phyloP scores from a whole-genome alignment of 2,329 filamentous ascomycete species.

The Monosporascus sp. region DNA sequence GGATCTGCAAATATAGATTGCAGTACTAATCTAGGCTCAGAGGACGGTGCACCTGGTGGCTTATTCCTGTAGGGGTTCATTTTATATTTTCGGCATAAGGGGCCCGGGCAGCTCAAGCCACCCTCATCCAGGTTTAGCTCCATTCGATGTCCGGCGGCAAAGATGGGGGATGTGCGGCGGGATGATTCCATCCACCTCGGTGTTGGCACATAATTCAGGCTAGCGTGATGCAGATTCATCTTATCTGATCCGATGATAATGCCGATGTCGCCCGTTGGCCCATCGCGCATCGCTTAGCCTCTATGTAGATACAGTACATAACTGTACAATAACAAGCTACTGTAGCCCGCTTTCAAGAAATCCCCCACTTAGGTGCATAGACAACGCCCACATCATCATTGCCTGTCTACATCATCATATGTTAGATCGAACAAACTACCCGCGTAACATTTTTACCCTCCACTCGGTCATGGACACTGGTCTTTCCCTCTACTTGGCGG shows the following conservation, averaged over 20 bases:
- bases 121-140: neutral
- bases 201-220: neutral
- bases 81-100: neutral
- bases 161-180: neutral
- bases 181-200: neutral
- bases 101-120: neutral
- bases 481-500: neutral
- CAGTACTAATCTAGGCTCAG: no score
- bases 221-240: slow-evolving; percentile 31
- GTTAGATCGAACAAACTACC: neutral
- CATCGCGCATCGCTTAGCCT: slow-evolving; percentile 4
- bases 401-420: neutral
- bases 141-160: neutral
- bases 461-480: neutral
- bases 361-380: neutral
- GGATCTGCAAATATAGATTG: no score
- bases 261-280: slow-evolving; percentile 33
- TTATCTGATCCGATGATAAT: slow-evolving; percentile 52
- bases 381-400: neutral
- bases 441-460: neutral
- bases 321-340: no score
- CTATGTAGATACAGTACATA: neutral
- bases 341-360: no score
- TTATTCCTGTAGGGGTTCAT: no score
- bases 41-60: no score